Evolutionary conservation across 768 basidiomycete genomes (phyloP).

Genomic region (Cyathus striatus): DNA sequence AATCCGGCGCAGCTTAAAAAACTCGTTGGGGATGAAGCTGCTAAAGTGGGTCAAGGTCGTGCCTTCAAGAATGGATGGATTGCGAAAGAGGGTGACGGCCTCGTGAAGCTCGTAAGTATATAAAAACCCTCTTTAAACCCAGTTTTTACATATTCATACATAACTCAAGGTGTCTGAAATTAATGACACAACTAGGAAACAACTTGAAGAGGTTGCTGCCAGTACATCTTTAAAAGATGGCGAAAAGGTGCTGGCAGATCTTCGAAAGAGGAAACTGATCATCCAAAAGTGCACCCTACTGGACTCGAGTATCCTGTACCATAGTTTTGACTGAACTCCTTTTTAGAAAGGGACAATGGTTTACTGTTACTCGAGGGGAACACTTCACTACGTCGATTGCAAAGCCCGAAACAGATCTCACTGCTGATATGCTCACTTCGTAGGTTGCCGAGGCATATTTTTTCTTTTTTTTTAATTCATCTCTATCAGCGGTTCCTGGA

Average conservation of each 20-base stretch:
- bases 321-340: slow-evolving; percentile 3
- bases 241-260: slow-evolving; percentile 80
- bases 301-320: not conserved
- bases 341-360: slow-evolving; percentile 91
- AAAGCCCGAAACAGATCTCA: slow-evolving; percentile 95
- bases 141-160: not conserved
- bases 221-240: slow-evolving; percentile 70
- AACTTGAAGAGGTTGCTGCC: slow-evolving; percentile 67
- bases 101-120: slow-evolving; percentile 78
- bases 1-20: slow-evolving; percentile 65
- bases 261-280: slow-evolving; percentile 89
- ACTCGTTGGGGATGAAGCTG: slow-evolving; percentile 77
- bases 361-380: slow-evolving; percentile 78
- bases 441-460: slow-evolving; percentile 32
- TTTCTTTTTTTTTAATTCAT: slow-evolving; percentile 5
- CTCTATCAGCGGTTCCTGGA: slow-evolving; percentile 80
- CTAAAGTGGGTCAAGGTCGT: slow-evolving; percentile 90
- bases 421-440: slow-evolving; percentile 92
- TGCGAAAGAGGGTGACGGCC: slow-evolving; percentile 79
- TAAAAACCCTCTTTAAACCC: not conserved
- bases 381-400: slow-evolving; percentile 87
- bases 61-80: slow-evolving; percentile 99
- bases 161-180: slow-evolving; percentile 53
- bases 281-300: slow-evolving; percentile 62
- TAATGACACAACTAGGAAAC: slow-evolving; percentile 67